phyloP scores from a whole-genome alignment of 2,329 filamentous ascomycete genomes.

The Ascochyta viciae-villosae region DNA sequence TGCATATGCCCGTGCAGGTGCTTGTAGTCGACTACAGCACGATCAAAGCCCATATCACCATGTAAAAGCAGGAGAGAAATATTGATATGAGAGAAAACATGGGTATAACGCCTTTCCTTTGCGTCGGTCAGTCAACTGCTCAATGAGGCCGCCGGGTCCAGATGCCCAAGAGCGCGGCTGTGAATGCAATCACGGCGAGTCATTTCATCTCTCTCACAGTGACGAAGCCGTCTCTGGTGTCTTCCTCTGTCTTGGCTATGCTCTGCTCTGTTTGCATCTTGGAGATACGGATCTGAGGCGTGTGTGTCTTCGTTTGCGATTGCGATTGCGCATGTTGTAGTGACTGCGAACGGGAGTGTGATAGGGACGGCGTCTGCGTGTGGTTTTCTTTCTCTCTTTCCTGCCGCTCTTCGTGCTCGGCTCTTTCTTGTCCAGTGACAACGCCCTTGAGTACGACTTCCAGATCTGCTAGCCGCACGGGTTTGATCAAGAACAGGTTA shows the following conservation, averaged over 20 bases:
- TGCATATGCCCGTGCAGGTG: neutral
- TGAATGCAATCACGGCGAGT: slow-evolving; percentile 7
- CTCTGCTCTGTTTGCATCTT: slow-evolving; percentile 5
- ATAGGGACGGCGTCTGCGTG: neutral
- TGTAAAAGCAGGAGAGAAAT: neutral
- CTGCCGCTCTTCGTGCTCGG: slow-evolving; percentile 24
- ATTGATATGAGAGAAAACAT: neutral
- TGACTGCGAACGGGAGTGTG: slow-evolving; percentile 2
- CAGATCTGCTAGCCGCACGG: slow-evolving; percentile 55
- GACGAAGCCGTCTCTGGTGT: neutral
- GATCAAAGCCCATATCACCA: neutral
- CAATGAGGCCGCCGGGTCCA: neutral
- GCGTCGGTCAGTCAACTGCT: neutral
- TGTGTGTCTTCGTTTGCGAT: neutral
- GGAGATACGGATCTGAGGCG: neutral
- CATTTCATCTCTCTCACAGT: slow-evolving; percentile 10
- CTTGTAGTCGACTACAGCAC: neutral
- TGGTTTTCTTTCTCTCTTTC: slow-evolving; percentile 18
- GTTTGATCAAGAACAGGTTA: slow-evolving; percentile 63
- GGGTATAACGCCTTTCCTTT: slow-evolving; percentile 13
- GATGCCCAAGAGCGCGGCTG: slow-evolving; percentile 2
- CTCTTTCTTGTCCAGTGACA: slow-evolving; percentile 37
- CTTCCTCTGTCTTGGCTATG: neutral
- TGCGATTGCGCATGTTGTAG: neutral
- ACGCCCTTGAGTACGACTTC: slow-evolving; percentile 50